A percentile compares a stretch with the other conserved stretches of the same genome.
These are phyloP conservation scores for Thielaviopsis musarum DNA, from an alignment of 2,329 filamentous ascomycete species.

Conservation along the genomic window DNA sequence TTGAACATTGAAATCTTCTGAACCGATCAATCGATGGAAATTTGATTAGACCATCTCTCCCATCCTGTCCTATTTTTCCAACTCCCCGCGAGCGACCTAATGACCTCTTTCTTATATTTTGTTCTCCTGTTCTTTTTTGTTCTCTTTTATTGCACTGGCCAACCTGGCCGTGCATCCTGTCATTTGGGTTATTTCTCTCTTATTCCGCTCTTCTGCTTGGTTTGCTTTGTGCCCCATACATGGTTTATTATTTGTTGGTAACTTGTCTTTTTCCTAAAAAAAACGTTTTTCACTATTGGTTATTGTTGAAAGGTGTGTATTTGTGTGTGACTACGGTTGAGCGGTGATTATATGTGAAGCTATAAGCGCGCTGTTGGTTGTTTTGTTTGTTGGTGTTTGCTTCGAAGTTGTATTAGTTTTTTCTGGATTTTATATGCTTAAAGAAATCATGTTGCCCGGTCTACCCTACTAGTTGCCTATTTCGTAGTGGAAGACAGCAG, in stretches of 20 bases:
- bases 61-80: background rate
- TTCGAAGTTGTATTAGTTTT: background rate
- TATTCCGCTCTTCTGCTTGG: background rate
- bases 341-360: too few species aligned
- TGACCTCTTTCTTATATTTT: background rate
- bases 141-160: background rate
- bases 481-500: background rate
- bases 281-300: too few species aligned
- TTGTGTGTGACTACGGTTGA: too few species aligned
- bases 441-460: background rate
- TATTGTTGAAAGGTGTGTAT: too few species aligned
- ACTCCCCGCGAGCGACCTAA: background rate
- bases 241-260: background rate
- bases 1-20: conserved; percentile 8
- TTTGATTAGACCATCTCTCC: background rate
- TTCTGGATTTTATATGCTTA: background rate
- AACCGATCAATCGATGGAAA: background rate
- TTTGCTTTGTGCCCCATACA: background rate
- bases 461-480: background rate
- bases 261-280: background rate
- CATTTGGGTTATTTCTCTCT: background rate
- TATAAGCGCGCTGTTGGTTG: too few species aligned
- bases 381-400: background rate
- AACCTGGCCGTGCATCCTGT: background rate
- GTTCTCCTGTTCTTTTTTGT: conserved; percentile 3